A percentile compares a stretch with the other conserved stretches of the same genome.
Conservation (phyloP, 495 filamentous ascomycete genomes). For the Darksidea phi region DNA sequence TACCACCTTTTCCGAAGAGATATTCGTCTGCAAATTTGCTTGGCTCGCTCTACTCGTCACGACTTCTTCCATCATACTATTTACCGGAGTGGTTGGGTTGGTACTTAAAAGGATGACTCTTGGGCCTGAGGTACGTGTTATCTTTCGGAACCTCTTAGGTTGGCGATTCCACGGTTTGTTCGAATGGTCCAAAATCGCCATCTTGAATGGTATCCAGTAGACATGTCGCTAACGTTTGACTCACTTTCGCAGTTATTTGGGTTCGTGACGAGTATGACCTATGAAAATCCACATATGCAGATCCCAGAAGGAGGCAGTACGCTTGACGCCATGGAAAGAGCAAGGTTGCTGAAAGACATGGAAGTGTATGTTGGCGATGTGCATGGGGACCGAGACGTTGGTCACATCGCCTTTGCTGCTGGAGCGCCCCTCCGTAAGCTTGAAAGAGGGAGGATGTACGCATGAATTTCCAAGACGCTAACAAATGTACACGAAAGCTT, state of each 20-base stretch:
- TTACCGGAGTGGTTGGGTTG: slow-evolving; percentile 13
- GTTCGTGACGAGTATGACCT: slow-evolving; percentile 36
- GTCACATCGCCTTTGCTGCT: slow-evolving; percentile 32
- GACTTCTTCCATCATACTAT: slow-evolving; percentile 20
- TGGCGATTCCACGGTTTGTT: too few species aligned
- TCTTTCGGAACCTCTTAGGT: too few species aligned
- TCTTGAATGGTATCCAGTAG: too few species aligned
- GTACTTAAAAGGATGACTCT: slow-evolving; percentile 23
- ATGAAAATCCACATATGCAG: slow-evolving; percentile 31
- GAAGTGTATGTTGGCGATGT: slow-evolving; percentile 34
- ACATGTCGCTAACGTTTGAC: too few species aligned
- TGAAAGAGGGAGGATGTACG: slow-evolving; percentile 27
- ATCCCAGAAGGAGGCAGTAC: slow-evolving; percentile 22
- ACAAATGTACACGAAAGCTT: background rate
- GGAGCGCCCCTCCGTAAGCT: slow-evolving; percentile 25
- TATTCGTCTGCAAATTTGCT: slow-evolving; percentile 26
- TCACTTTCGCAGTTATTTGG: slow-evolving; percentile 16
- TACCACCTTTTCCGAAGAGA: slow-evolving; percentile 5
- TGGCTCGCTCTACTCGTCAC: slow-evolving; percentile 30
- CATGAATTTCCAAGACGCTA: background rate
- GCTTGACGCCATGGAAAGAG: slow-evolving; percentile 9
- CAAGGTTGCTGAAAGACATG: background rate
- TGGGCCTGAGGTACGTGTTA: slow-evolving; percentile 19
- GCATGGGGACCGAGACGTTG: slow-evolving; percentile 18
- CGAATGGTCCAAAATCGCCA: too few species aligned